Percentiles rank a stretch among this genome's conserved stretches.
These are phyloP conservation scores for Trichoderma breve DNA, from an alignment of 2,329 filamentous ascomycete genomes.

Conservation along the genomic window DNA sequence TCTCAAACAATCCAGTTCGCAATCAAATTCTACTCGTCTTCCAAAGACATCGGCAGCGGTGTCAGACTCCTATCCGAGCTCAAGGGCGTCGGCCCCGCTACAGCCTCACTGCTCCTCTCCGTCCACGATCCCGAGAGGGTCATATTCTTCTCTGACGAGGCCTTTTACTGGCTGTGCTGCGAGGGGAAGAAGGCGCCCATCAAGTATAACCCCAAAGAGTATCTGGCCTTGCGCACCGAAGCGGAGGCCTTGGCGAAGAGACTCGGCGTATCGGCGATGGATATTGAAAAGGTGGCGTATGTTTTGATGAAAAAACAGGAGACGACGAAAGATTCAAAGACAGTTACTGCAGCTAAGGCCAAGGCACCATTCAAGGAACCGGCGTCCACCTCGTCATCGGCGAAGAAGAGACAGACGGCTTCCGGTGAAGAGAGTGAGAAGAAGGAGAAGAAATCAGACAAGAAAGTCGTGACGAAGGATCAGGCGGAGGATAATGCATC, in stretches of 20 bases:
- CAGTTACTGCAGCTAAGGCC: background rate
- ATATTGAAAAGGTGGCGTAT: conserved; percentile 70
- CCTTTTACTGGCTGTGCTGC: conserved; percentile 69
- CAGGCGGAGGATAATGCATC: background rate
- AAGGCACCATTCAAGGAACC: background rate
- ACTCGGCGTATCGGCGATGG: conserved; percentile 55
- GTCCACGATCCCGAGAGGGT: conserved; percentile 58
- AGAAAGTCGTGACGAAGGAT: conserved; percentile 19
- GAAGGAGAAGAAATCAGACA: background rate
- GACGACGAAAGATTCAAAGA: background rate
- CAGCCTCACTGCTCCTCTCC: conserved; percentile 70
- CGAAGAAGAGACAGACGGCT: conserved; percentile 26
- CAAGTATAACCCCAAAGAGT: conserved; percentile 71
- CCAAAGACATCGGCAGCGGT: conserved; percentile 43
- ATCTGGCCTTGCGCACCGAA: conserved; percentile 51
- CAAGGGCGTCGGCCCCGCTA: conserved; percentile 77
- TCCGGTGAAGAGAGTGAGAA: conserved; percentile 21
- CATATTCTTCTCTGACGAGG: conserved; percentile 79
- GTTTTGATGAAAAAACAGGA: conserved; percentile 55
- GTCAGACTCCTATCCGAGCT: conserved; percentile 57
- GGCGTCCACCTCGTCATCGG: background rate
- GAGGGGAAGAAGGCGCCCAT: conserved; percentile 51
- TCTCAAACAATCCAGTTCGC: conserved; percentile 51
- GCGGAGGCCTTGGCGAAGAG: conserved; percentile 45
- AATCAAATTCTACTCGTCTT: conserved; percentile 45